Conservation (phyloP, 169 alveolate species). For the Cryptosporidium bovis region DNA sequence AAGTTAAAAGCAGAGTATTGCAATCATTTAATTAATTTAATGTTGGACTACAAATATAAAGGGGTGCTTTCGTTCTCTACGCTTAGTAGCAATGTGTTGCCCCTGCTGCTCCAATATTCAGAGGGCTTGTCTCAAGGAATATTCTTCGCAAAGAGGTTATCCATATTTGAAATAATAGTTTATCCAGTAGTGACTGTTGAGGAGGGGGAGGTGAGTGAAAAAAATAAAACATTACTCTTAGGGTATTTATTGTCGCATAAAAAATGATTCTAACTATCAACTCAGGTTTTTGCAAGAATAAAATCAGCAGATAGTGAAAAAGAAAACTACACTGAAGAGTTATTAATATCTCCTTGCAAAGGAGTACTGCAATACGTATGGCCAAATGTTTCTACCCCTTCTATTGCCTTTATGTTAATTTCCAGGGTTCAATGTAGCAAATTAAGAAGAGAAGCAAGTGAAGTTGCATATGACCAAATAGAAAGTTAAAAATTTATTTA, state of each 20-base stretch:
- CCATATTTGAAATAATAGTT: conserved; percentile 29
- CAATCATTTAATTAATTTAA: not conserved
- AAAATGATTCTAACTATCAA: not conserved
- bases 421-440: conserved; percentile 62
- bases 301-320: not conserved
- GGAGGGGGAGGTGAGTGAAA: conserved; percentile 48
- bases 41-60: not conserved
- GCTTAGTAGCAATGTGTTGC: conserved; percentile 39
- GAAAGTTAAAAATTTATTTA: not conserved
- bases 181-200: conserved; percentile 16
- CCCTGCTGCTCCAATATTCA: conserved; percentile 30
- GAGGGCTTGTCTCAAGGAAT: conserved; percentile 57
- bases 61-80: conserved; percentile 67
- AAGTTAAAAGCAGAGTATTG: conserved; percentile 4
- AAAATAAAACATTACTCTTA: not conserved
- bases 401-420: conserved; percentile 59
- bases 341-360: conserved; percentile 54
- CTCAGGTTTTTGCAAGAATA: conserved; percentile 36
- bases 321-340: not conserved
- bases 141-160: conserved; percentile 10
- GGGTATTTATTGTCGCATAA: not conserved
- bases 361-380: conserved; percentile 69
- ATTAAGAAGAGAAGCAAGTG: not conserved
- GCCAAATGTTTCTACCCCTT: conserved; percentile 58
- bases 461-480: not conserved